A percentile compares a stretch with the other conserved stretches of the same genome.
Conservation (phyloP, 495 filamentous ascomycete species). For the Cercophora newfieldiana region DNA sequence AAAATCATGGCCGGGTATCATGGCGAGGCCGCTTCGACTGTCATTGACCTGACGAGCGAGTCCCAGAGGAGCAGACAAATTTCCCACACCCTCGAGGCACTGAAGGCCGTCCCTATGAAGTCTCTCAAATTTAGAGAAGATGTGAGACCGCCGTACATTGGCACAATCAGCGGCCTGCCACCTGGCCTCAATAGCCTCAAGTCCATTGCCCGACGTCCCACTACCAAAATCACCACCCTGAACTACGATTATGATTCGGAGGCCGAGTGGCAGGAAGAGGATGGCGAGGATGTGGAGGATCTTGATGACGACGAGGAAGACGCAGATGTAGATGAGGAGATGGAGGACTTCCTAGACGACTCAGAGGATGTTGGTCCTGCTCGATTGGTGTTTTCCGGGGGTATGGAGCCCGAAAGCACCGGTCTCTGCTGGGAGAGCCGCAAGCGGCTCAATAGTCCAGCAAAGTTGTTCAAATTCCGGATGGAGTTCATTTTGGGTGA, state of each 20-base stretch:
- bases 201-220: slow-evolving; percentile 70
- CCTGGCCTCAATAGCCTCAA: slow-evolving; percentile 43
- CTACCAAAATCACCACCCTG: slow-evolving; percentile 57
- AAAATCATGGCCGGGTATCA: slow-evolving; percentile 60
- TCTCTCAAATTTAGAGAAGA: slow-evolving; percentile 81
- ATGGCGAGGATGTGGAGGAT: slow-evolving; percentile 56
- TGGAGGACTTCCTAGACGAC: slow-evolving; percentile 77
- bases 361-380: slow-evolving; percentile 54
- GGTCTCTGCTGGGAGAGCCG: slow-evolving; percentile 80
- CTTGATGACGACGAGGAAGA: slow-evolving; percentile 70
- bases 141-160: slow-evolving; percentile 85
- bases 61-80: slow-evolving; percentile 45
- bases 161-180: slow-evolving; percentile 70
- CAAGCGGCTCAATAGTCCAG: slow-evolving; percentile 41
- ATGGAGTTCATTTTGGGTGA: slow-evolving; percentile 74
- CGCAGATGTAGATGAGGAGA: slow-evolving; percentile 62
- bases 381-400: slow-evolving; percentile 51
- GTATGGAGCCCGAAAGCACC: slow-evolving; percentile 71
- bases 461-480: slow-evolving; percentile 54
- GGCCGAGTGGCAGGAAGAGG: slow-evolving; percentile 72
- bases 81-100: slow-evolving; percentile 46
- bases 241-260: slow-evolving; percentile 97
- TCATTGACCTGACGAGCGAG: slow-evolving; percentile 40
- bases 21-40: slow-evolving; percentile 18
- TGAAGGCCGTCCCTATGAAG: slow-evolving; percentile 70